phyloP scores from a whole-genome alignment of 768 basidiomycete genomes.

The Leccinellum luteum region DNA sequence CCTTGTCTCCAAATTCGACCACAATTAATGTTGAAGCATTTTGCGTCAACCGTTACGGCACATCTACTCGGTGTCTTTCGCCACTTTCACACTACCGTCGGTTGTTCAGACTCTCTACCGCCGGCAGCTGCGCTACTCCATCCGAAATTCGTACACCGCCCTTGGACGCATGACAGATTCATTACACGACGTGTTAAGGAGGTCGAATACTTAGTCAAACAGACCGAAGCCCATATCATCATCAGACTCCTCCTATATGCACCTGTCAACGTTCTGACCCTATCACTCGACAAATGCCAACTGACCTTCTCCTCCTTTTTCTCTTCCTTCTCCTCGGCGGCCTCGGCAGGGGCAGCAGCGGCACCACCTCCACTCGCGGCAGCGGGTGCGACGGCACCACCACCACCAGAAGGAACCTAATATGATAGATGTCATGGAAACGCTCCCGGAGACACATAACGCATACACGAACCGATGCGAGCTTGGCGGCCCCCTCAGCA shows the following conservation, averaged over 20 bases:
- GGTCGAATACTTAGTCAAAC: constrained; percentile 68
- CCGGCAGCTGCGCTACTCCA: constrained; percentile 6
- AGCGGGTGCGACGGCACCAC: constrained; percentile 54
- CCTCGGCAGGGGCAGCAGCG: constrained; percentile 52
- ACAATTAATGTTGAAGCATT: background rate
- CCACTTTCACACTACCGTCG: constrained; percentile 24
- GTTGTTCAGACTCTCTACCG: constrained; percentile 18
- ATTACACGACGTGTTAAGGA: background rate
- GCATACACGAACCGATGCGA: constrained; percentile 73
- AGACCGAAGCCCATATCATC: constrained; percentile 99
- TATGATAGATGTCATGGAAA: constrained; percentile 3
- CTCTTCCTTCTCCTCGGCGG: constrained; percentile 76
- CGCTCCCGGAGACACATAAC: background rate
- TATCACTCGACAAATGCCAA: constrained; percentile 7
- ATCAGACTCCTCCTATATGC: constrained; percentile 81
- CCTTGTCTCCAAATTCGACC: background rate
- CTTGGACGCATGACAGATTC: constrained; percentile 3
- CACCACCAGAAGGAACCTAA: constrained; percentile 91
- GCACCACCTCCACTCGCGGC: constrained; percentile 48
- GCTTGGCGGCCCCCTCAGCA: constrained; percentile 87
- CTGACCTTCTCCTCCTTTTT: constrained; percentile 87
- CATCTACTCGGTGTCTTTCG: constrained; percentile 20
- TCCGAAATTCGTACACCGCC: background rate
- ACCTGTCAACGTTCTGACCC: constrained; percentile 1
- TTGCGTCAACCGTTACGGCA: constrained; percentile 6